Conservation (phyloP, 805 yeast genomes). For the Isabelozyma gotoi region DNA sequence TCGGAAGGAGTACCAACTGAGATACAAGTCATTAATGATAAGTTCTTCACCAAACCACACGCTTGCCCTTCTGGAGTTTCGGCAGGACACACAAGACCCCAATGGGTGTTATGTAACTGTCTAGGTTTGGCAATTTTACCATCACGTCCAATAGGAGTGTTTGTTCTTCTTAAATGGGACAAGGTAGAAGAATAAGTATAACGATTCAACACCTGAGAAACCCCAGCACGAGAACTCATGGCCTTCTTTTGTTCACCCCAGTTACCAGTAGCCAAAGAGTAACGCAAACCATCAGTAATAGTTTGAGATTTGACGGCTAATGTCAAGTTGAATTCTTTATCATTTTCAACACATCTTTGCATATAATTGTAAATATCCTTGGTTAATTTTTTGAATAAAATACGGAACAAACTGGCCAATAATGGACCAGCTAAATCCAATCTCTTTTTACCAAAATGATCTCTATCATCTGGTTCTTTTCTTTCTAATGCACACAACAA, state of each 20-base stretch:
- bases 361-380: conserved; percentile 95
- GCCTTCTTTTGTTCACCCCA: conserved; percentile 99
- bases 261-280: conserved; percentile 98
- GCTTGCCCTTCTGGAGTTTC: conserved; percentile 99
- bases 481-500: conserved; percentile 94
- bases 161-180: conserved; percentile 97
- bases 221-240: conserved; percentile 98
- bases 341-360: conserved; percentile 98
- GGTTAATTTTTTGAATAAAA: conserved; percentile 91
- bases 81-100: conserved; percentile 99
- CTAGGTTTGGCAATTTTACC: conserved; percentile 99
- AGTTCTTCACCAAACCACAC: conserved; percentile 96
- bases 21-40: conserved; percentile 94
- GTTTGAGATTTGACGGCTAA: conserved; percentile 97
- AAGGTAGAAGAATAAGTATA: conserved; percentile 98
- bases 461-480: conserved; percentile 98
- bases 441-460: conserved; percentile 98
- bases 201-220: conserved; percentile 95
- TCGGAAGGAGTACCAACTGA: conserved; percentile 98
- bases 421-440: conserved; percentile 98
- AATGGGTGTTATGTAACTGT: conserved; percentile 97
- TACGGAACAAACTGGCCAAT: conserved; percentile 91
- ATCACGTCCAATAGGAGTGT: conserved; percentile 98
- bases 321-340: conserved; percentile 93
- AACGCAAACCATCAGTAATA: conserved; percentile 94